Conservation (phyloP, 2,329 filamentous ascomycete species). For the Mollisia scopiformis region DNA sequence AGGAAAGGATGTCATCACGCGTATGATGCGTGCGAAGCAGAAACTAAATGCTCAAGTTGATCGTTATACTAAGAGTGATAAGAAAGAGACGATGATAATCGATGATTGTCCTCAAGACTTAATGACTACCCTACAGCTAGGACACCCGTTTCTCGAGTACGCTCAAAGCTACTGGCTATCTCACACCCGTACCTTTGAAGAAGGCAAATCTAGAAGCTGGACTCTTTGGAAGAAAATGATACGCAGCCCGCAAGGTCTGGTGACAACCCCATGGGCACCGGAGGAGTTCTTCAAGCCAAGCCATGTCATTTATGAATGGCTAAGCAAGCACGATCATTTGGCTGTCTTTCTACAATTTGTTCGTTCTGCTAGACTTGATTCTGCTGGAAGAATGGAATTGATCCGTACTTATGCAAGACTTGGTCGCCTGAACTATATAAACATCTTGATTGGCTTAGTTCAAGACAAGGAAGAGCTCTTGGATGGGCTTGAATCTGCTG, state of each 20-base stretch:
- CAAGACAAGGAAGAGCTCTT: background rate
- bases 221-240: conserved; percentile 20
- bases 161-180: conserved; percentile 18
- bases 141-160: conserved; percentile 21
- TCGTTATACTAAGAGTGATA: background rate
- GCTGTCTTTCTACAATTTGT: conserved; percentile 11
- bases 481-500: conserved; percentile 8
- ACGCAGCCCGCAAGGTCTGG: conserved; percentile 6
- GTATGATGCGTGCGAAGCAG: conserved; percentile 7
- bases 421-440: conserved; percentile 10
- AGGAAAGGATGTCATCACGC: background rate
- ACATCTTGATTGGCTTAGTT: conserved; percentile 3
- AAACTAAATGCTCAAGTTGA: background rate
- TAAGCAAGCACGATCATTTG: conserved; percentile 9
- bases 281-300: conserved; percentile 3
- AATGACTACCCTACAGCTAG: conserved; percentile 2
- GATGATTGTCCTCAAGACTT: conserved; percentile 5
- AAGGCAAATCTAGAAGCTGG: conserved; percentile 17
- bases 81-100: conserved; percentile 6
- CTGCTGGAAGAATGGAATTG: background rate
- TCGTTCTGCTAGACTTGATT: background rate
- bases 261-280: conserved; percentile 13
- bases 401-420: conserved; percentile 11
- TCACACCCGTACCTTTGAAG: conserved; percentile 15
- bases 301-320: conserved; percentile 4